These are phyloP conservation scores for Terana coerulea DNA, from an alignment of 768 basidiomycete species.

Conservation along the genomic window DNA sequence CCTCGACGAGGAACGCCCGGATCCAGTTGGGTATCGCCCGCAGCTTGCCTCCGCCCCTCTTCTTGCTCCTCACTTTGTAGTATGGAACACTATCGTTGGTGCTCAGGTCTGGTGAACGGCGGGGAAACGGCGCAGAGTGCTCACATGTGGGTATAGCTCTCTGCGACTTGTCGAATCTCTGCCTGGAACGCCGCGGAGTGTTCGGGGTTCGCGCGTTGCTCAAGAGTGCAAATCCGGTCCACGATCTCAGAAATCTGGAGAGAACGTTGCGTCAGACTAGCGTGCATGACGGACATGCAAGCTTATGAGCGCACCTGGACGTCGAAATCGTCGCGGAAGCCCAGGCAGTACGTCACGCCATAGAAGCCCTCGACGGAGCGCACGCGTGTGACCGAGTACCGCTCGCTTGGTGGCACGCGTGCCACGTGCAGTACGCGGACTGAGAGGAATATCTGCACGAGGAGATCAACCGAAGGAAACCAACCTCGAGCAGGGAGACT, in stretches of 20 bases:
- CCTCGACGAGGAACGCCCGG: conserved; percentile 52
- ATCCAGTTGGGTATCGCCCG: conserved; percentile 37
- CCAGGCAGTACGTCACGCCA: conserved; percentile 54
- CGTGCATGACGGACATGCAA: background rate
- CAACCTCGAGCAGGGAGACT: conserved; percentile 21
- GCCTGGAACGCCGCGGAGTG: conserved; percentile 29
- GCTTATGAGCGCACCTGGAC: conserved; percentile 31
- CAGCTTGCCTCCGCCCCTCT: conserved; percentile 28
- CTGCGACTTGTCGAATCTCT: conserved; percentile 39
- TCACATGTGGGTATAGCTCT: conserved; percentile 54
- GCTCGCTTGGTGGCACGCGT: conserved; percentile 43
- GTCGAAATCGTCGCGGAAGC: conserved; percentile 60
- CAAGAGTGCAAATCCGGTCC: conserved; percentile 46
- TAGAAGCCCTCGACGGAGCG: conserved; percentile 58
- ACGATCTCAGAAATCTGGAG: conserved; percentile 42
- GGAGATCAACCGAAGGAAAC: background rate
- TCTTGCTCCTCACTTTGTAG: conserved; percentile 49
- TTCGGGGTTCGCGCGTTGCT: conserved; percentile 36
- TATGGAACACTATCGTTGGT: conserved; percentile 44
- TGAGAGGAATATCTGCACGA: conserved; percentile 57
- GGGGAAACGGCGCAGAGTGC: conserved; percentile 18
- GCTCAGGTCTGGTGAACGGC: background rate
- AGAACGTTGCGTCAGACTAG: background rate
- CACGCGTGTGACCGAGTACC: conserved; percentile 56
- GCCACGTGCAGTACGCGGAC: conserved; percentile 50